Evolutionary conservation across 768 basidiomycete genomes (phyloP).

Genomic region (Trichaptum fuscoviolaceum): DNA sequence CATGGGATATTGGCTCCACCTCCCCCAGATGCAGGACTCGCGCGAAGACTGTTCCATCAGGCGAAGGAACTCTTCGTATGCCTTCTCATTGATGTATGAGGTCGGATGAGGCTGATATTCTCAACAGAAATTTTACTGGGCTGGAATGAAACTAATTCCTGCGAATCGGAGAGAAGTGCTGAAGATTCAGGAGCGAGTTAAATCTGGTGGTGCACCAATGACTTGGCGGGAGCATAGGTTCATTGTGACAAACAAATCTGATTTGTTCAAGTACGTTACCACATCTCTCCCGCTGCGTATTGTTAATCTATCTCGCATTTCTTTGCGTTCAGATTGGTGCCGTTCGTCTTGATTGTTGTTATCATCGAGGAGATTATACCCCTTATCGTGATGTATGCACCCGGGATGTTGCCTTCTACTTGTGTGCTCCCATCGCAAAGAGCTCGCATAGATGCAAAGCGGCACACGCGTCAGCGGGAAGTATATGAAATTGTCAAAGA

Average conservation of each 20-base stretch:
- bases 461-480: conserved; percentile 42
- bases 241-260: conserved; percentile 58
- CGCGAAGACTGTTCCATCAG: conserved; percentile 45
- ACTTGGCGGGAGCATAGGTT: conserved; percentile 68
- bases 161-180: conserved; percentile 50
- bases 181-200: conserved; percentile 50
- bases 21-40: conserved; percentile 53
- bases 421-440: conserved; percentile 80
- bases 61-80: conserved; percentile 42
- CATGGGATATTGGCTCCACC: conserved; percentile 68
- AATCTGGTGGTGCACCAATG: conserved; percentile 54
- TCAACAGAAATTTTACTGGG: conserved; percentile 76
- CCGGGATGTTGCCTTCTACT: conserved; percentile 79
- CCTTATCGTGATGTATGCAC: conserved; percentile 79
- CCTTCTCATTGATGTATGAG: conserved; percentile 6
- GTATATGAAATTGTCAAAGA: conserved; percentile 26
- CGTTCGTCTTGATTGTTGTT: conserved; percentile 70
- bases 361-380: conserved; percentile 80
- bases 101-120: conserved; percentile 3
- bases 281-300: not conserved
- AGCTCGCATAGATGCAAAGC: conserved; percentile 53
- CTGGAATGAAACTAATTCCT: conserved; percentile 69
- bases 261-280: conserved; percentile 59
- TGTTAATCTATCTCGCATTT: conserved; percentile 1
- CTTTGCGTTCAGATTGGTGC: conserved; percentile 56